Evolutionary conservation across 2,329 filamentous ascomycete genomes (phyloP).

Genomic region (Colletotrichum liaoningense): DNA sequence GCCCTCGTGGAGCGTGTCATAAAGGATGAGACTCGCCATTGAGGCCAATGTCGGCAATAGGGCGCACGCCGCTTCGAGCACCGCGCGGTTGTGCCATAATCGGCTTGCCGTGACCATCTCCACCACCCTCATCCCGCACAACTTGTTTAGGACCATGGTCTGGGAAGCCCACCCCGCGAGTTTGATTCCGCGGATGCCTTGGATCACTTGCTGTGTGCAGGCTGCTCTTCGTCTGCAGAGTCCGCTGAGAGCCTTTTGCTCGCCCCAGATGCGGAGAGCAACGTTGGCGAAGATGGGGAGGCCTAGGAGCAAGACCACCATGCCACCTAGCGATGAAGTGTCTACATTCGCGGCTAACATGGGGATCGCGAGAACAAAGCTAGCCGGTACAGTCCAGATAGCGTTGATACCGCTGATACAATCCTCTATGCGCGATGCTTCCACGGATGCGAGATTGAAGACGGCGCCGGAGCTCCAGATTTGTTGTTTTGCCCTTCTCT

Average conservation of each 20-base stretch:
- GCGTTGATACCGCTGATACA: not conserved
- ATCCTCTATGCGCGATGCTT: conserved; percentile 3
- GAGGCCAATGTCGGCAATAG: conserved; percentile 3
- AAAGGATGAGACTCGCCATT: not conserved
- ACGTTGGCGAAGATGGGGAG: not conserved
- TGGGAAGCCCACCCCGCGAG: conserved; percentile 1
- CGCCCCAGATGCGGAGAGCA: not conserved
- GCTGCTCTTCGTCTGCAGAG: not conserved
- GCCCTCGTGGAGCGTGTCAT: not conserved
- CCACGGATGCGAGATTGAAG: conserved; percentile 1
- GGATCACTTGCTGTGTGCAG: not conserved
- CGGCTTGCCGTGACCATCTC: not conserved
- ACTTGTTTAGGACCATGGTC: not conserved
- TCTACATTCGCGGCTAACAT: not conserved
- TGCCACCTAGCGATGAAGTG: not conserved
- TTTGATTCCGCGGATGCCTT: conserved; percentile 5
- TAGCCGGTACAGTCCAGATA: not conserved
- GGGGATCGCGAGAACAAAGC: conserved; percentile 3
- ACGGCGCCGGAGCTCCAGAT: not conserved
- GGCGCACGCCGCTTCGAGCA: not conserved
- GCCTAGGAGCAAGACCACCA: not conserved
- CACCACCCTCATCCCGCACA: not conserved
- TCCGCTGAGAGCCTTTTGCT: conserved; percentile 5
- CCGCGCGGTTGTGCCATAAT: not conserved
- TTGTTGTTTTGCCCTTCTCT: not conserved